Conservation (phyloP, 768 basidiomycete species). For the Coprinopsis sp. region DNA sequence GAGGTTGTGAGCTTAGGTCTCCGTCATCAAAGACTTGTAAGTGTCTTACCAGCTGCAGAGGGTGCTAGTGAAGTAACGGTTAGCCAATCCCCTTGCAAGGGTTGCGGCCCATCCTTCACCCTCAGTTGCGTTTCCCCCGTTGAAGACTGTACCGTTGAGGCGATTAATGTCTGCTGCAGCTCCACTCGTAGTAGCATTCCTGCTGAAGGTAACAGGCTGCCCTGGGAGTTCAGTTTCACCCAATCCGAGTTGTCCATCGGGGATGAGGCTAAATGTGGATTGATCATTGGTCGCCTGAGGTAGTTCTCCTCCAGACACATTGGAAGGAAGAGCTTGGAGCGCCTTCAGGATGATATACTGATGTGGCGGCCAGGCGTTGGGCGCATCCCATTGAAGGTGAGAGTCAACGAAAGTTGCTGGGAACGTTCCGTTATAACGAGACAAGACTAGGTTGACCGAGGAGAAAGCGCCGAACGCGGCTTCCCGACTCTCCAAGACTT, state of each 20-base stretch:
- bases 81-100: conserved; percentile 70
- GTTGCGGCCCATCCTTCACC: conserved; percentile 64
- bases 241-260: conserved; percentile 76
- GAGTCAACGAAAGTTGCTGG: conserved; percentile 75
- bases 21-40: not conserved
- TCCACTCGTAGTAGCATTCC: conserved; percentile 51
- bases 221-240: conserved; percentile 64
- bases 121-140: conserved; percentile 57
- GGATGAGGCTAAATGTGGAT: conserved; percentile 66
- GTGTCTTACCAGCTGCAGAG: conserved; percentile 81
- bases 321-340: conserved; percentile 66
- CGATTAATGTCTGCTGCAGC: conserved; percentile 57
- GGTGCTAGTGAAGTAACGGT: conserved; percentile 77
- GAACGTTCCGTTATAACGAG: conserved; percentile 83
- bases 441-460: conserved; percentile 70
- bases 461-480: conserved; percentile 73
- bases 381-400: conserved; percentile 85
- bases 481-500: conserved; percentile 49
- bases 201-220: conserved; percentile 45
- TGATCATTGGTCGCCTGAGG: conserved; percentile 46
- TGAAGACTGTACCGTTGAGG: conserved; percentile 49
- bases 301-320: conserved; percentile 55
- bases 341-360: conserved; percentile 79
- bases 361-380: conserved; percentile 88
- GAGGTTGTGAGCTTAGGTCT: not conserved